Percentiles rank a stretch among this genome's conserved stretches.
Conservation (phyloP, 2,329 filamentous ascomycete species). For the Calycina herbarum region DNA sequence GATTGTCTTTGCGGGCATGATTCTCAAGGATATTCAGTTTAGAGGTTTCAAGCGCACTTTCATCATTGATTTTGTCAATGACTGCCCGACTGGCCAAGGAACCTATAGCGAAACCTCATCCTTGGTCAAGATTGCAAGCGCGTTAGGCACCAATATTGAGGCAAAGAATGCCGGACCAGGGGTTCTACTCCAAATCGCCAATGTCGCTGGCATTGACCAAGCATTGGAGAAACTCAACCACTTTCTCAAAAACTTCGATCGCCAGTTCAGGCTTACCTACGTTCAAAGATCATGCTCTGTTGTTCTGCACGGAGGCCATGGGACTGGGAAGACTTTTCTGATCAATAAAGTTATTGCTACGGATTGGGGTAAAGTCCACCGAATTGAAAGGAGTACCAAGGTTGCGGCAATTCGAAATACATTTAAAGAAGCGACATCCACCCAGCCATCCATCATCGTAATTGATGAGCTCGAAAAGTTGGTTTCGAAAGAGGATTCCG, state of each 20-base stretch:
- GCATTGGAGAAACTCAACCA: conserved; percentile 67
- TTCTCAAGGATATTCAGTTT: conserved; percentile 63
- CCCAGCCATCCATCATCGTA: conserved; percentile 74
- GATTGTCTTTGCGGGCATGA: conserved; percentile 67
- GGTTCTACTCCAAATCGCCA: conserved; percentile 42
- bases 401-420: conserved; percentile 60
- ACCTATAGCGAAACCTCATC: conserved; percentile 26
- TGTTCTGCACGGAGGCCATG: conserved; percentile 72
- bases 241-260: conserved; percentile 59
- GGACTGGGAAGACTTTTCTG: conserved; percentile 81
- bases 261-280: conserved; percentile 33
- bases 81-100: conserved; percentile 44
- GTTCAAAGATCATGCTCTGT: conserved; percentile 40
- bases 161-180: conserved; percentile 10
- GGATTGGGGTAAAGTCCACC: conserved; percentile 70
- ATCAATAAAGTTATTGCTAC: conserved; percentile 66
- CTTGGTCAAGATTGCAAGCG: conserved; percentile 31
- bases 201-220: conserved; percentile 66
- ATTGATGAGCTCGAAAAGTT: conserved; percentile 77
- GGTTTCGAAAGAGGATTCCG: conserved; percentile 58
- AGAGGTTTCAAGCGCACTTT: conserved; percentile 62
- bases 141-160: conserved; percentile 15
- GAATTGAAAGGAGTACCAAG: conserved; percentile 57
- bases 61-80: conserved; percentile 55
- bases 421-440: conserved; percentile 67